These are phyloP conservation scores for Synchytrium microbalum DNA, from an alignment of 371 early-diverging fungal genomes.

Conservation along the genomic window DNA sequence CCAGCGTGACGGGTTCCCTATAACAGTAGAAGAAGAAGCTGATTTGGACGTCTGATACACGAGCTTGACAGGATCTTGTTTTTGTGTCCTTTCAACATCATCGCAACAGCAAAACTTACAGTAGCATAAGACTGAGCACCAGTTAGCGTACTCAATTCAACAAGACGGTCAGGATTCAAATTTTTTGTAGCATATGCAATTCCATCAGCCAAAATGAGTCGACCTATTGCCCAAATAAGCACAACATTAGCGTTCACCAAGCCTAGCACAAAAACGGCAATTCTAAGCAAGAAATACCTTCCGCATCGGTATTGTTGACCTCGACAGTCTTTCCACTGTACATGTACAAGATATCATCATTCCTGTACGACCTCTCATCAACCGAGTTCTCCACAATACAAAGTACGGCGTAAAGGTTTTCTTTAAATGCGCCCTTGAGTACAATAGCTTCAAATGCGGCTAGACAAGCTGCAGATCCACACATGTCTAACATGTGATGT, in stretches of 20 bases:
- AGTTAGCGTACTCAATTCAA: conserved; percentile 45
- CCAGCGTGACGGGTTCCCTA: conserved; percentile 38
- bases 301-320: conserved; percentile 46
- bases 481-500: conserved; percentile 38
- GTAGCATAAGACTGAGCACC: conserved; percentile 42
- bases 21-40: no score
- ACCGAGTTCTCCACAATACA: conserved; percentile 44
- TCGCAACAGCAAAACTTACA: no score
- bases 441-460: conserved; percentile 34
- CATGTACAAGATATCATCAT: conserved; percentile 35
- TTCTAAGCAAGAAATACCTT: conserved; percentile 28
- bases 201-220: conserved; percentile 29
- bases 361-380: conserved; percentile 17
- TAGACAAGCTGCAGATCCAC: conserved; percentile 37
- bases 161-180: conserved; percentile 28
- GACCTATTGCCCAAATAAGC: conserved; percentile 5
- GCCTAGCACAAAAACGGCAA: no score
- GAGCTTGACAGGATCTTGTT: no score
- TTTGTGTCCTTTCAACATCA: no score
- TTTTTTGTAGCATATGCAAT: conserved; percentile 36
- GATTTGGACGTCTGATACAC: no score
- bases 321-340: conserved; percentile 47
- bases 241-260: conserved; percentile 2
- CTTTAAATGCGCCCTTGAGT: neutral
- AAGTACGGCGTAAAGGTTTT: conserved; percentile 28